Evolutionary conservation across 345 rosid genomes (phyloP).

Genomic region (Eucalyptus lansdowneana): DNA sequence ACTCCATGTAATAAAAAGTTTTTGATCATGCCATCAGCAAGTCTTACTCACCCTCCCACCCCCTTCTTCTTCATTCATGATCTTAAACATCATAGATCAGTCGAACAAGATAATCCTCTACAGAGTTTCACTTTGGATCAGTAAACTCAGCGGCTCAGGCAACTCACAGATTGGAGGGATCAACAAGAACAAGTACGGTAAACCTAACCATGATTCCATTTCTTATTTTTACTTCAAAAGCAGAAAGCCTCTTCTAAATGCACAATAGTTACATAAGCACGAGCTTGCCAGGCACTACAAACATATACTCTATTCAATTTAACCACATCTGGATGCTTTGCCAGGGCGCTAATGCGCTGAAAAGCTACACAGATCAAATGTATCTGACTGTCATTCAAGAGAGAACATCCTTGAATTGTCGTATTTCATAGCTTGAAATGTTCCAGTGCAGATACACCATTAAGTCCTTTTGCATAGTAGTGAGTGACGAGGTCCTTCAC

Average conservation of each 20-base stretch:
- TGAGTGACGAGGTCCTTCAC: background rate
- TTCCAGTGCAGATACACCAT: background rate
- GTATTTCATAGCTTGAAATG: conserved; percentile 12
- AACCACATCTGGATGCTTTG: background rate
- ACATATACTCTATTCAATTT: background rate
- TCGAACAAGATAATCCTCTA: background rate
- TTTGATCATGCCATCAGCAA: too few relatives aligned
- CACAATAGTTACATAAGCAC: background rate
- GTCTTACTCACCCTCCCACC: too few relatives aligned
- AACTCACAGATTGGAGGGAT: background rate
- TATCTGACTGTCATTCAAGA: background rate
- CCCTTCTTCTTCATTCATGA: background rate
- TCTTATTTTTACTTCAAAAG: background rate
- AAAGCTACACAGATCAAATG: background rate
- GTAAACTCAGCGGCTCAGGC: background rate
- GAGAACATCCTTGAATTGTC: background rate
- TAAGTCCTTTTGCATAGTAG: conserved; percentile 4
- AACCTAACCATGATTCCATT: background rate
- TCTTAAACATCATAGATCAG: background rate
- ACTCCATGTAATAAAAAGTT: too few relatives aligned
- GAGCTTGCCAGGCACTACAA: background rate
- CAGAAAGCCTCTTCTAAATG: background rate
- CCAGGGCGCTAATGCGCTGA: background rate
- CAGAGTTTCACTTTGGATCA: background rate
- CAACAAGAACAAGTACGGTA: background rate